Evolutionary conservation across 768 basidiomycete species (phyloP).

Genomic region (Mycena amicta): DNA sequence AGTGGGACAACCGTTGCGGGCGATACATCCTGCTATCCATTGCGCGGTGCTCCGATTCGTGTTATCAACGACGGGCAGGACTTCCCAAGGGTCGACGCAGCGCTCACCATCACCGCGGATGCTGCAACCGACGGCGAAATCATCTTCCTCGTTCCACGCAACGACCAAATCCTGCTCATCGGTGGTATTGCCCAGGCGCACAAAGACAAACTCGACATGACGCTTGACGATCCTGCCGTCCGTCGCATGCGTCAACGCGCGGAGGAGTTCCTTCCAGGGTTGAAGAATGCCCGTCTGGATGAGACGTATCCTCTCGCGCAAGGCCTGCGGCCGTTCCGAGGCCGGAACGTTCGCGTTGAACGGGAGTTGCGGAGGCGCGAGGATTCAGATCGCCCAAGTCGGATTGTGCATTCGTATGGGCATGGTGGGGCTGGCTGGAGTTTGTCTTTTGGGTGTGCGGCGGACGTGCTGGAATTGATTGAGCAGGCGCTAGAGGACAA

Average conservation of each 20-base stretch:
- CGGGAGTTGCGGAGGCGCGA: constrained; percentile 24
- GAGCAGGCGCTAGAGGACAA: constrained; percentile 1
- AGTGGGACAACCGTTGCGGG: constrained; percentile 33
- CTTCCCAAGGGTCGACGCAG: constrained; percentile 37
- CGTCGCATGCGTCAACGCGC: constrained; percentile 33
- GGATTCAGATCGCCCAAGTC: constrained; percentile 8
- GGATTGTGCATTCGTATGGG: constrained; percentile 31
- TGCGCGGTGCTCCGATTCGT: constrained; percentile 39
- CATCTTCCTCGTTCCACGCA: constrained; percentile 38
- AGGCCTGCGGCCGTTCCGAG: constrained; percentile 32
- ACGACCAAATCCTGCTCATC: constrained; percentile 37
- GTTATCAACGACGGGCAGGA: constrained; percentile 38
- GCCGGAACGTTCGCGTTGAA: constrained; percentile 31
- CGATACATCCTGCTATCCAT: constrained; percentile 37
- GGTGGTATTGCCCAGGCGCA: constrained; percentile 34
- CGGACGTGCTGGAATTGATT: constrained; percentile 20
- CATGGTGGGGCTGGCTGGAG: constrained; percentile 32
- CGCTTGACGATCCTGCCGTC: constrained; percentile 31
- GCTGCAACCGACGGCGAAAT: constrained; percentile 31
- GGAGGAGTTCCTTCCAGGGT: constrained; percentile 30
- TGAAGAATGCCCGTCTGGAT: constrained; percentile 31
- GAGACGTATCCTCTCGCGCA: constrained; percentile 28
- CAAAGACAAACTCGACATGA: constrained; percentile 28
- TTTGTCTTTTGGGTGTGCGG: constrained; percentile 30
- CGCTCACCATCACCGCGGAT: constrained; percentile 36